Base-by-base conservation (phyloP, 1,139 yeast species). In the Yamadazyma siamensis region DNA sequence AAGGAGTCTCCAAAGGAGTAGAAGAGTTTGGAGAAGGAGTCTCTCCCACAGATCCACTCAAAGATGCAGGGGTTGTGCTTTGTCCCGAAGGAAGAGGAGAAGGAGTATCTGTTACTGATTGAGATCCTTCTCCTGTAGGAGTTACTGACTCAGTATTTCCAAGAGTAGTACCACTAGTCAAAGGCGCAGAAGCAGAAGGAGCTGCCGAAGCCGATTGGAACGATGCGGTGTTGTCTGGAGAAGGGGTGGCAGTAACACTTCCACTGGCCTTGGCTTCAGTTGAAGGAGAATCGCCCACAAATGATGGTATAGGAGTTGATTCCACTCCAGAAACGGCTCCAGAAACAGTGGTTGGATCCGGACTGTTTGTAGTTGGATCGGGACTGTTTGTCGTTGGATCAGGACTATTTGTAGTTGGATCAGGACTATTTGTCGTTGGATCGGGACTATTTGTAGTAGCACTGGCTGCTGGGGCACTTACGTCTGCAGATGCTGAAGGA, bases 1-100 rank as follows among this genome's bases (percentile, higher is more conserved):
- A 29, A 13, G 33, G 23, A 13, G 31, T 10, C 13, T 16, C 28
- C 8, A 14, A 12, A 13, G 29, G n/a, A 13, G 29, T 27, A 15
- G 25, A 13, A 14, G 23, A 14, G 10, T 5, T 12, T 16, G 25
- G 10, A 13, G 33, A 7, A 13, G 18, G 12, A 9, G 20, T 10
- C n/a, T n/a, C n/a, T n/a, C n/a, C n/a, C n/a, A n/a, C n/a, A n/a
- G n/a, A n/a, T n/a, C n/a, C n/a, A n/a, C n/a, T n/a, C n/a, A n/a
- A n/a, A n/a, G n/a, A n/a, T n/a, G n/a, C n/a, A n/a, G n/a, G n/a
- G n/a, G n/a, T n/a, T n/a, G n/a, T n/a, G n/a, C n/a, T n/a, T n/a
- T n/a, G n/a, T n/a, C n/a, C 28, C 8, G n/a, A 12, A 13, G 29
- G n/a, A 13, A 25, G 20, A 15, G 25, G 9, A 14, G 9, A 7